Evolutionary conservation across 2,329 filamentous ascomycete genomes (phyloP), one percentile per base, ranked within the genome.

Genomic region (Botryosphaeria agaves): DNA sequence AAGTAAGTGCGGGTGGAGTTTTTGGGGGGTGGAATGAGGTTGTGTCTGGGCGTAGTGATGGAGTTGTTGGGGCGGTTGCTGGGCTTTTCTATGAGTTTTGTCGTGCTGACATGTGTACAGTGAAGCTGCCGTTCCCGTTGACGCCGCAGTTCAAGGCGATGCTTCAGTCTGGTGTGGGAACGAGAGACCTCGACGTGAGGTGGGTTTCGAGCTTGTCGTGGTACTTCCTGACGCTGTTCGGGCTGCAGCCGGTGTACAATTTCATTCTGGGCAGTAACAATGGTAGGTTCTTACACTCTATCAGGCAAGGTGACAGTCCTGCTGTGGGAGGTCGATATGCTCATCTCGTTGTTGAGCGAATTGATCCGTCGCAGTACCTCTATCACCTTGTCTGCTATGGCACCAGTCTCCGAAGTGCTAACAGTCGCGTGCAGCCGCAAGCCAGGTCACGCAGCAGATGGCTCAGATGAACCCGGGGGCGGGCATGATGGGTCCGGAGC

Each of bases 71-170:
- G n/a, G n/a, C n/a, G n/a, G n/a, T n/a, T n/a, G n/a, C n/a, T n/a
- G n/a, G n/a, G n/a, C n/a, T n/a, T n/a, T n/a, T n/a, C n/a, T n/a
- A n/a, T n/a, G n/a, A n/a, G n/a, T n/a, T n/a, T n/a, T n/a, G n/a
- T n/a, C n/a, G n/a, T n/a, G n/a, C n/a, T n/a, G n/a, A n/a, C n/a
- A n/a, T n/a, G n/a, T 23, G 7, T 14, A 36, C 42, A 74, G 84
- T 98, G 71, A 94, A 94, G 74, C 59, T 98, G 16, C 89, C 89
- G 0, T 98, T 98, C 55, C 89, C 91, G 3, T 69, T 98, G 41
- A 98, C 89, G 18, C 85, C 94, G 55, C 91, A 93, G 54, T 98
- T 98, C 69, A 98, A 98, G 67, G 89, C 83, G 42, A 98, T 98
- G 89, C 67, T 98, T 31, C 89, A 98, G 60, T 87, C 87, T 25